Evolutionary conservation across 192 early-diverging fungal species (phyloP).

Genomic region (Geranomyces variabilis): DNA sequence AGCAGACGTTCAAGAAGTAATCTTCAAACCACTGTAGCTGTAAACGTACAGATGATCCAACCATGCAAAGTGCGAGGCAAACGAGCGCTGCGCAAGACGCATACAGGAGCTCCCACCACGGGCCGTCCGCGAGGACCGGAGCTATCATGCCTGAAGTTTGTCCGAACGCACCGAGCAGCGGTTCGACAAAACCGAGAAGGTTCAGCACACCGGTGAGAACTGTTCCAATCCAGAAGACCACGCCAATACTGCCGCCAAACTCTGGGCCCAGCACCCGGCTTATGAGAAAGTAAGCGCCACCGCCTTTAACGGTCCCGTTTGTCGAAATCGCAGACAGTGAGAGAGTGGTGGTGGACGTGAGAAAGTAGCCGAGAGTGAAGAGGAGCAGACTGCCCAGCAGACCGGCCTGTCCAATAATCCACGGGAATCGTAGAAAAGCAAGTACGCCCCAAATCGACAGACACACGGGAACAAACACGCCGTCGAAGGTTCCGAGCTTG

Average conservation of each 20-base stretch:
- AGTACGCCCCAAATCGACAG: slow-evolving; percentile 37
- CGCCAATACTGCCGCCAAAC: slow-evolving; percentile 44
- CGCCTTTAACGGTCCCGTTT: slow-evolving; percentile 28
- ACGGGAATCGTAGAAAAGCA: slow-evolving; percentile 38
- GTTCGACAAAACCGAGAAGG: slow-evolving; percentile 33
- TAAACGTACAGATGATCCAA: slow-evolving; percentile 26
- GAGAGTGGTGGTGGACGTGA: slow-evolving; percentile 39
- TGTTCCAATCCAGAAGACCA: slow-evolving; percentile 44
- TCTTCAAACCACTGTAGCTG: too few relatives aligned
- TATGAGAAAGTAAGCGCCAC: slow-evolving; percentile 44
- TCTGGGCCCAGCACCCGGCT: slow-evolving; percentile 41
- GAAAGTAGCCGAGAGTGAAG: slow-evolving; percentile 27
- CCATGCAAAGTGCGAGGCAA: slow-evolving; percentile 23
- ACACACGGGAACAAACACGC: slow-evolving; percentile 29
- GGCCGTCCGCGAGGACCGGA: slow-evolving; percentile 19
- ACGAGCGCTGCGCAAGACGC: slow-evolving; percentile 16
- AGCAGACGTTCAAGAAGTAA: neutral
- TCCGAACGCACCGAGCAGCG: slow-evolving; percentile 25
- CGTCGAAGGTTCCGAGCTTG: slow-evolving; percentile 27
- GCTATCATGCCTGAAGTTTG: slow-evolving; percentile 5
- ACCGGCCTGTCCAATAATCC: slow-evolving; percentile 42
- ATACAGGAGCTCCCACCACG: slow-evolving; percentile 30
- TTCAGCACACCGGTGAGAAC: slow-evolving; percentile 32
- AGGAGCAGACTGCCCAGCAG: slow-evolving; percentile 31
- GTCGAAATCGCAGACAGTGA: slow-evolving; percentile 41